phyloP scores from a whole-genome alignment of 805 yeast species.

The Vanderwaltozyma verrucispora region DNA sequence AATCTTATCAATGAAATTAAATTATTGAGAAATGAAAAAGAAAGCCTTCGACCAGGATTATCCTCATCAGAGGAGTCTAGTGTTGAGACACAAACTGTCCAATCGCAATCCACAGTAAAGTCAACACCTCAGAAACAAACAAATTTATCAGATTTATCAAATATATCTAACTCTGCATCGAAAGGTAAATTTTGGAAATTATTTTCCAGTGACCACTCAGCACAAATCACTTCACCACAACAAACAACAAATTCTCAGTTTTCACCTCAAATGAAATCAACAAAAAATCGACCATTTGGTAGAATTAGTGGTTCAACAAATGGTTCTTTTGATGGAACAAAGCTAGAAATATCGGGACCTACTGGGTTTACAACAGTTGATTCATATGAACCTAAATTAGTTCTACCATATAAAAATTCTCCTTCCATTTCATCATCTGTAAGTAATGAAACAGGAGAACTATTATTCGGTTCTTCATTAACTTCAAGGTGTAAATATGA shows the following conservation, averaged over 20 bases:
- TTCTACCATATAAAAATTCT: neutral
- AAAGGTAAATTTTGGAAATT: slow-evolving; percentile 28
- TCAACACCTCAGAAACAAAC: slow-evolving; percentile 2
- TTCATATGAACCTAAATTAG: neutral
- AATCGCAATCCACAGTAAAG: neutral
- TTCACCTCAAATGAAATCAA: neutral
- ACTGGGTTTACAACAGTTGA: neutral
- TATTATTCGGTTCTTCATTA: slow-evolving; percentile 35
- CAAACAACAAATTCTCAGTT: neutral
- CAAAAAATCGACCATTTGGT: neutral
- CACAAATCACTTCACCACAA: slow-evolving; percentile 1
- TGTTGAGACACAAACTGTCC: neutral
- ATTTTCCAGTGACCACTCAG: slow-evolving; percentile 9
- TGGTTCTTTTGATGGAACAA: neutral
- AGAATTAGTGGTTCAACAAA: neutral
- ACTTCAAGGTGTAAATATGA: slow-evolving; percentile 57
- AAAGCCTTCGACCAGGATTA: neutral
- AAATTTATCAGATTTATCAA: neutral
- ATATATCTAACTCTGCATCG: slow-evolving; percentile 6
- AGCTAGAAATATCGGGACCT: slow-evolving; percentile 1
- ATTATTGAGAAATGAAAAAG: slow-evolving; percentile 17
- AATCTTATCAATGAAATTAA: slow-evolving; percentile 38
- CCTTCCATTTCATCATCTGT: neutral
- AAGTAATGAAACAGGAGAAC: neutral
- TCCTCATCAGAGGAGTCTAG: neutral